Base-by-base conservation (phyloP, 2,329 filamentous ascomycete species). In the Colletotrichum sp. region DNA sequence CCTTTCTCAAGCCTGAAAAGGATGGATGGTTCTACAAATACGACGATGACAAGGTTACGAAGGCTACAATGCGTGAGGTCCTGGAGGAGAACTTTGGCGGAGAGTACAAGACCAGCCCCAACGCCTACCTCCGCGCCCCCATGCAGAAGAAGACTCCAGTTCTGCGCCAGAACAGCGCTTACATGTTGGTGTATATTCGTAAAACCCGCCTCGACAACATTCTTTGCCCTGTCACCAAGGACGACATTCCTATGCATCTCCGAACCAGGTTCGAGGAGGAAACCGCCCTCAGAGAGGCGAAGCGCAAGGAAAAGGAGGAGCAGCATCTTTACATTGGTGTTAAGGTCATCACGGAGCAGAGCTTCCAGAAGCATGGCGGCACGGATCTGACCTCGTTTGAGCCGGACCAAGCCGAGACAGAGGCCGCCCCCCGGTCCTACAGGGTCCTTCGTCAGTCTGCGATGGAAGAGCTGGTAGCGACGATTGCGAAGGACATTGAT, bases 161-260 rank as follows among this genome's bases (percentile, higher is more conserved):
- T 80, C 90, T 93, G 85, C 89, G 92, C 70, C 91, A 92, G 76
- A 93, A 93, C 85, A 99, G 96, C 83, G 98, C 97, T 7, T 99
- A 99, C 88, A 99, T 99, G 97, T 86, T 99, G 88, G 98, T 99
- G 3, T 99, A 99, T 82, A 95, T 99, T 78, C 93, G 97, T 61
- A 95, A 98, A 83, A 94, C 93, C 67, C 92, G 93, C 72, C 86
- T 98, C n/a, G 94, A 98, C 81, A 90, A 94, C 78, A 93, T 99
- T 64, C 89, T 99, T 69, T 92, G 93, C 57, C 91, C 93, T 1
- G 94, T 97, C 48, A 90, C 91, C n/a, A 90, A 94, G 78, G 90
- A 94, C 3, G 94, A 98, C 80, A 95, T 96, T 18, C 98, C 97
- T 4, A 83, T 88, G 68, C 96, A 98, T 86, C 91, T 99, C 67